Evolutionary conservation across 495 filamentous ascomycete genomes (phyloP).

Genomic region (Xylaria castorea): DNA sequence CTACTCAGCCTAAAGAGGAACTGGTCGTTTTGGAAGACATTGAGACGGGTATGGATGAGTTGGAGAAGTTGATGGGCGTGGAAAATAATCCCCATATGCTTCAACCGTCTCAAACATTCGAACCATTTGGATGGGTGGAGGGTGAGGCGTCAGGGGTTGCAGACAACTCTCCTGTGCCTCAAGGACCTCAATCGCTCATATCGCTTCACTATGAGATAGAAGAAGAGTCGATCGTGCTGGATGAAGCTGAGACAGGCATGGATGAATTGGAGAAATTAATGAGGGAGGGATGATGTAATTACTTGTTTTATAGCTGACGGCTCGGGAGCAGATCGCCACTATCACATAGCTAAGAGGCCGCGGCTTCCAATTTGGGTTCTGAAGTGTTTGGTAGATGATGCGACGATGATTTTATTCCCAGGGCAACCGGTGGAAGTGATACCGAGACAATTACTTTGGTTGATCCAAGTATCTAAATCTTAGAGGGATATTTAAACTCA

Average conservation of each 20-base stretch:
- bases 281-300: neutral
- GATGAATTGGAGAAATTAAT: conserved; percentile 22
- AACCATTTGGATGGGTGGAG: too few species aligned
- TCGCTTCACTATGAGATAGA: neutral
- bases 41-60: conserved; percentile 31
- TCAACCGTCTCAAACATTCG: neutral
- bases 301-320: neutral
- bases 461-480: neutral
- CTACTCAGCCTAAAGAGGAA: conserved; percentile 22
- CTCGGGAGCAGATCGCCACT: neutral
- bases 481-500: neutral
- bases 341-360: neutral
- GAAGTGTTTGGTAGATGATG: neutral
- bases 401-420: neutral
- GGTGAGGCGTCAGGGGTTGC: neutral
- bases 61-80: conserved; percentile 19
- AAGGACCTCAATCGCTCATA: neutral
- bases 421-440: neutral
- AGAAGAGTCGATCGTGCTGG: conserved; percentile 32
- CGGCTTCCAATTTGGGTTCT: neutral
- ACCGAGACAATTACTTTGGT: neutral
- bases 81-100: neutral
- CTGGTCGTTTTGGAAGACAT: conserved; percentile 31
- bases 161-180: neutral
- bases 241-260: conserved; percentile 30